phyloP scores from a whole-genome alignment of 768 basidiomycete genomes.

The Mycena capillaripes region DNA sequence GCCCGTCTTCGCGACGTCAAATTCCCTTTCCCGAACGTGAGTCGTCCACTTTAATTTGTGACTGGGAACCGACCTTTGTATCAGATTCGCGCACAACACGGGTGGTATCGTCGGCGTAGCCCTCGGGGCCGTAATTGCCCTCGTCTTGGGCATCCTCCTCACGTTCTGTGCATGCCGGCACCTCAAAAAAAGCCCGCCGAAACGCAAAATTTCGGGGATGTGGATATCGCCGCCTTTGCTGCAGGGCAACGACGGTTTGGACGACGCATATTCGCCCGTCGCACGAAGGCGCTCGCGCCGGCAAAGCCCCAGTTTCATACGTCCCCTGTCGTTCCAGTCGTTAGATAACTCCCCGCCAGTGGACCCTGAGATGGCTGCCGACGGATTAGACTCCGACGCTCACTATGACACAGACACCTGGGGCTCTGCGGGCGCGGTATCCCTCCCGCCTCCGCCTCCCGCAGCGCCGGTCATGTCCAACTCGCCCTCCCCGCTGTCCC shows the following conservation, averaged over 20 bases:
- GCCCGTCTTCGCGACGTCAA: neutral
- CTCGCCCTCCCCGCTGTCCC: neutral
- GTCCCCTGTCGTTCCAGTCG: slow-evolving; percentile 6
- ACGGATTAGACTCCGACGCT: neutral
- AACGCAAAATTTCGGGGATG: neutral
- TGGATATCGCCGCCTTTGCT: slow-evolving; percentile 27
- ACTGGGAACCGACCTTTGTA: neutral
- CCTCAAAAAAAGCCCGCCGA: neutral
- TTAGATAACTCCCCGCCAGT: neutral
- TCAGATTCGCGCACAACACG: slow-evolving; percentile 54
- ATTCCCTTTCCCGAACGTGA: slow-evolving; percentile 19
- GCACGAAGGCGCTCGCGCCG: neutral
- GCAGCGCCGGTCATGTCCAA: neutral
- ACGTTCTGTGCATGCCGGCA: slow-evolving; percentile 49
- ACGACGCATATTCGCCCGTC: slow-evolving; percentile 25
- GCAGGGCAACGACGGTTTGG: slow-evolving; percentile 3
- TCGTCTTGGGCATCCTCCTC: slow-evolving; percentile 47
- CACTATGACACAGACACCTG: slow-evolving; percentile 25
- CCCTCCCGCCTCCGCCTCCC: neutral
- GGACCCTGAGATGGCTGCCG: neutral
- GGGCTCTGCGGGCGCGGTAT: neutral
- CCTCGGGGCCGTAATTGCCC: slow-evolving; percentile 43
- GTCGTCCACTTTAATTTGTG: neutral
- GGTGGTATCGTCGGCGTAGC: slow-evolving; percentile 56
- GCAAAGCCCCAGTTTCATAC: neutral